Evolutionary conservation across 2,329 filamentous ascomycete species (phyloP).

Genomic region (Decorospora gaudefroyi): DNA sequence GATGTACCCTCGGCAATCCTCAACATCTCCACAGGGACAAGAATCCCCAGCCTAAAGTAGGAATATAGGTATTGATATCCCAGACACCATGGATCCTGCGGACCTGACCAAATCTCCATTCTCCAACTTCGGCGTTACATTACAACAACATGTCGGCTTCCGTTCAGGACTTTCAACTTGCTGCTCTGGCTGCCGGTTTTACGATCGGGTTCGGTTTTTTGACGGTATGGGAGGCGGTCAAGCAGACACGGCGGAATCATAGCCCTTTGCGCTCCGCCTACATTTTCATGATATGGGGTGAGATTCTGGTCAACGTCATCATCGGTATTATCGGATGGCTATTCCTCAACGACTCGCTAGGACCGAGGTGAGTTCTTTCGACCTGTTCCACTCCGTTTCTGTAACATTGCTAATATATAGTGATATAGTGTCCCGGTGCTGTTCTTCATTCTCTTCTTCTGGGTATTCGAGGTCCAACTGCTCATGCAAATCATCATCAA

Average conservation of each 20-base stretch:
- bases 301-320: constrained; percentile 34
- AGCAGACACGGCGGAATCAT: constrained; percentile 43
- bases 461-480: constrained; percentile 52
- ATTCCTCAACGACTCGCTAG: constrained; percentile 35
- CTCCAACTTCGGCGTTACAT: constrained; percentile 1
- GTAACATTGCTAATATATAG: constrained; percentile 2
- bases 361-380: constrained; percentile 34
- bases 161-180: constrained; percentile 37
- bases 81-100: not conserved
- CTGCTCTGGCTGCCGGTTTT: constrained; percentile 43
- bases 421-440: constrained; percentile 33
- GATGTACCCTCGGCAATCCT: constrained; percentile 7
- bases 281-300: constrained; percentile 47
- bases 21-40: not conserved
- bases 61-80: constrained; percentile 5
- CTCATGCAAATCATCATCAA: constrained; percentile 62
- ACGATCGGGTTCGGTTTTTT: constrained; percentile 43
- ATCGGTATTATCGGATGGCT: constrained; percentile 43
- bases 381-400: no score
- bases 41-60: no score
- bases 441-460: constrained; percentile 42
- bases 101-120: constrained; percentile 5
- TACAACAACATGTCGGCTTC: constrained; percentile 24
- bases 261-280: constrained; percentile 42
- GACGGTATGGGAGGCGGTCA: constrained; percentile 44